Percentiles rank a stretch among this genome's conserved stretches.
These are phyloP conservation scores for Coemansia sp. DNA, from an alignment of 192 early-diverging fungal species.

Conservation along the genomic window DNA sequence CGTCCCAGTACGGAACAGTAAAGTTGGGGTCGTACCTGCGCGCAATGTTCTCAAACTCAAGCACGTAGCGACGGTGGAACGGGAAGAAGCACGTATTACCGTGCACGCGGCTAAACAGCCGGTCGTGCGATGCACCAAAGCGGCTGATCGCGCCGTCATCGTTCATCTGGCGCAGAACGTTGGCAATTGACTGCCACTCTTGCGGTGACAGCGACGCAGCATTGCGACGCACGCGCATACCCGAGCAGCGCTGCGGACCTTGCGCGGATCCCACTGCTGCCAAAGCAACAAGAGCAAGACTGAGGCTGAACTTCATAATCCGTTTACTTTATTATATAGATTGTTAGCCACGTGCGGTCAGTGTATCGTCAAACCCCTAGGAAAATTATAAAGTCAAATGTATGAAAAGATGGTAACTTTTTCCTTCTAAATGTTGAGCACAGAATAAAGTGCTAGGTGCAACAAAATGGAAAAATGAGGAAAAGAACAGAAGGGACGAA, in stretches of 20 bases:
- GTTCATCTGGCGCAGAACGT: conserved; percentile 37
- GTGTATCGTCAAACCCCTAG: not conserved
- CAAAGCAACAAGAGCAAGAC: conserved; percentile 33
- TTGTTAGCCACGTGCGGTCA: not conserved
- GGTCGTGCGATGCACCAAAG: conserved; percentile 40
- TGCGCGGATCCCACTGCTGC: conserved; percentile 28
- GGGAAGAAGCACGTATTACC: conserved; percentile 50
- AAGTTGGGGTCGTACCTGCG: conserved; percentile 43
- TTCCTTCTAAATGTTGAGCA: not conserved
- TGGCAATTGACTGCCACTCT: conserved; percentile 45
- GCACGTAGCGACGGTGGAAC: conserved; percentile 52
- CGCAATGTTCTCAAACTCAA: conserved; percentile 48
- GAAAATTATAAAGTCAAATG: not conserved
- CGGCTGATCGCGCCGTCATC: conserved; percentile 36
- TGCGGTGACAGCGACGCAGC: conserved; percentile 38
- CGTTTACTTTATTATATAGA: not conserved
- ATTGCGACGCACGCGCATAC: conserved; percentile 39
- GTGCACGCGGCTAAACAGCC: conserved; percentile 42
- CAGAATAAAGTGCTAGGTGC: not conserved
- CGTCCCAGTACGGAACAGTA: conserved; percentile 54
- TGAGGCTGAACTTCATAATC: conserved; percentile 31
- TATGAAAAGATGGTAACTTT: not conserved
- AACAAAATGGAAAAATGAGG: not conserved
- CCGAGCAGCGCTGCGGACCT: conserved; percentile 27
- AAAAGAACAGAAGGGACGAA: not conserved